Evolutionary conservation across 1,139 yeast genomes (phyloP), one percentile per base, ranked within the genome.

Genomic region (Saccharomycopsis hybrid): DNA sequence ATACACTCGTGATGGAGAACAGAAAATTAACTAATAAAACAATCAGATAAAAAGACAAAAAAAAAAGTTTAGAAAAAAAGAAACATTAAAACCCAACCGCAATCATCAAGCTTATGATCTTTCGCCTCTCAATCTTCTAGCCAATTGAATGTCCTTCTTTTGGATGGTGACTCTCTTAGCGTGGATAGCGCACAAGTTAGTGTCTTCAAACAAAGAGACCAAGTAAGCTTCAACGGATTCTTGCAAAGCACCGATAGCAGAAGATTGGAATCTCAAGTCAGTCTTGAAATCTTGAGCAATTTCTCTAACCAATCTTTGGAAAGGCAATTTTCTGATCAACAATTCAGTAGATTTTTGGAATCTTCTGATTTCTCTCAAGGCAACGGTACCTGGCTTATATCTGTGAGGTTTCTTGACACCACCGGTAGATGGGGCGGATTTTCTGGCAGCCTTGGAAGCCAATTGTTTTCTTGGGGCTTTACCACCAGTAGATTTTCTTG

Each of bases 341-440:
- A 85, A 77, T 72, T 85, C 94, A 64, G 94, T 85, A 58, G 90
- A 81, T 74, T 85, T 85, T 75, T 85, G 94, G 81, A 85, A 85
- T 75, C 94, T 83, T 80, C 94, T 83, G 68, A 85, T 85, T 76
- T 85, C 94, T 80, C 92, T 85, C 68, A 85, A 83, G 66, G 94
- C 94, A 67, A 85, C 94, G 68, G 94, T 85, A 84, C 94, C 94
- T 67, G 94, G 94, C 85, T 84, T 85, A 76, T 85, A 85, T 81
- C 94, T 83, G 85, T 85, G 94, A 59, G 94, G 94, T 78, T 85
- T 85, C 86, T 85, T 85, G 70, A 85, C 94, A 78, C 94, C 94
- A 68, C 94, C 94, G 59, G 89, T 78, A 59, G 88, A 75, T 71
- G 86, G 84, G 56, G 92, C 94, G 51, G 94, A 84, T 74, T 85